Conservation (phyloP, 352 stramenopile genomes). For the Pythium myriotylum region DNA sequence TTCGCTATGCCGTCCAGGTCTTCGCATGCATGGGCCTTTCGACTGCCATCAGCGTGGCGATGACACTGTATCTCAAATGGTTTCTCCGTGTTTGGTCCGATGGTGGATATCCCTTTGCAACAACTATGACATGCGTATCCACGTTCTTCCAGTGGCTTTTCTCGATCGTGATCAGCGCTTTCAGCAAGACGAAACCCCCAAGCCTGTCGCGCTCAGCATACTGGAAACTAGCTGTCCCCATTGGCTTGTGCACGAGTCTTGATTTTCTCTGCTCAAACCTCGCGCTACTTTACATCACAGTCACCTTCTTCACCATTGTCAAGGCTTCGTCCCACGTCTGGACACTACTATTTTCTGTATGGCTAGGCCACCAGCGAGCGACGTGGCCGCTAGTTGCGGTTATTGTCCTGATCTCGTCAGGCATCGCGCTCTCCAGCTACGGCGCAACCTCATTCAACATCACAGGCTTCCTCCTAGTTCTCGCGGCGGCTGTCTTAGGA, state of each 20-base stretch:
- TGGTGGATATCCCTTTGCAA: constrained; percentile 67
- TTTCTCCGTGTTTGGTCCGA: constrained; percentile 70
- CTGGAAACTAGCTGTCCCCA: constrained; percentile 71
- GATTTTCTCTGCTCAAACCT: constrained; percentile 83
- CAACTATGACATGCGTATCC: constrained; percentile 75
- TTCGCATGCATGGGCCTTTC: constrained; percentile 66
- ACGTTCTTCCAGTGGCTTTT: constrained; percentile 77
- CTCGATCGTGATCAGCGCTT: constrained; percentile 38
- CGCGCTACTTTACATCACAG: constrained; percentile 81
- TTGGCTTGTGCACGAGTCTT: constrained; percentile 73
- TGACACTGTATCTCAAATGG: constrained; percentile 86
- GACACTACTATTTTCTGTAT: constrained; percentile 82
- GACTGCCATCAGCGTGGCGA: constrained; percentile 67
- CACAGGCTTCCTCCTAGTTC: constrained; percentile 63
- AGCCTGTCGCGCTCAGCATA: constrained; percentile 39
- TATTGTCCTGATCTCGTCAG: constrained; percentile 65
- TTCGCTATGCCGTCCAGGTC: constrained; percentile 55
- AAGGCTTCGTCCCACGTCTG: constrained; percentile 78
- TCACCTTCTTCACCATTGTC: constrained; percentile 86
- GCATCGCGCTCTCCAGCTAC: constrained; percentile 71
- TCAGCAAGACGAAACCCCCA: constrained; percentile 26
- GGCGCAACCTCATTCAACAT: constrained; percentile 69
- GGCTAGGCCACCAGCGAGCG: constrained; percentile 61
- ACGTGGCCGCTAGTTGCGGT: constrained; percentile 50
- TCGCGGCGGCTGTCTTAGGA: constrained; percentile 60